Evolutionary conservation across 306 rosid species (phyloP).

Genomic region (Mucuna pruriens): DNA sequence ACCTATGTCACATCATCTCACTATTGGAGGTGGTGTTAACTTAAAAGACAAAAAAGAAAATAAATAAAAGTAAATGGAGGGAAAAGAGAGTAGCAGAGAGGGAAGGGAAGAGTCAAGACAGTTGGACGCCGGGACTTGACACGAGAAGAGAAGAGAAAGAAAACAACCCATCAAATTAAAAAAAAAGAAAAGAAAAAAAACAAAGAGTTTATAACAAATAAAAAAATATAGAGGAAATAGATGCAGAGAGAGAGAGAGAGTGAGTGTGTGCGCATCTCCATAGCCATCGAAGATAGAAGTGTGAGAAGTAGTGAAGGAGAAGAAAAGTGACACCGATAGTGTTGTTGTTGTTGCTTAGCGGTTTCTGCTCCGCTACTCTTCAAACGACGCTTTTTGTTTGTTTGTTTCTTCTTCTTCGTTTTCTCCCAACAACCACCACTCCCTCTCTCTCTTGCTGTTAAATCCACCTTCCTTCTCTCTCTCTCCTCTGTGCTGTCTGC

Average conservation of each 20-base stretch:
- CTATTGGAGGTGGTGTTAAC: slow-evolving; percentile 16
- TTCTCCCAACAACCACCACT: slow-evolving; percentile 50
- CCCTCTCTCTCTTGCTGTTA: slow-evolving; percentile 41
- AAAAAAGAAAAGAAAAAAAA: not conserved
- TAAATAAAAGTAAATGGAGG: slow-evolving; percentile 22
- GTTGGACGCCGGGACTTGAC: slow-evolving; percentile 39
- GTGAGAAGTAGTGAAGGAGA: slow-evolving; percentile 51
- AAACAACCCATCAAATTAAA: not conserved
- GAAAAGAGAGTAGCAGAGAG: slow-evolving; percentile 25
- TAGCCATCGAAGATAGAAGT: slow-evolving; percentile 8
- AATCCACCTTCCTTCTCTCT: slow-evolving; percentile 35
- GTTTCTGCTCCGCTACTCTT: slow-evolving; percentile 46
- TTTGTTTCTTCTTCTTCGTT: slow-evolving; percentile 37
- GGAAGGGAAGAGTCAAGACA: slow-evolving; percentile 18
- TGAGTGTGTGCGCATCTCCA: slow-evolving; percentile 15
- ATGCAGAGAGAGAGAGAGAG: not conserved
- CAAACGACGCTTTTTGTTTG: slow-evolving; percentile 31
- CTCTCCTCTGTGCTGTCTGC: slow-evolving; percentile 28
- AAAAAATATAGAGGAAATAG: not conserved
- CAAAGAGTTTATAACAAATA: not conserved
- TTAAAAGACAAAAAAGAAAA: slow-evolving; percentile 16
- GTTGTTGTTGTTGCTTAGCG: slow-evolving; percentile 35
- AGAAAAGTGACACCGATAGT: slow-evolving; percentile 43
- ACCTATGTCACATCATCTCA: too few species aligned
- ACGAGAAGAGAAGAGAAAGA: slow-evolving; percentile 11